These are phyloP conservation scores for Polysphondylium violaceum DNA, from an alignment of 78 protist species.

Conservation along the genomic window DNA sequence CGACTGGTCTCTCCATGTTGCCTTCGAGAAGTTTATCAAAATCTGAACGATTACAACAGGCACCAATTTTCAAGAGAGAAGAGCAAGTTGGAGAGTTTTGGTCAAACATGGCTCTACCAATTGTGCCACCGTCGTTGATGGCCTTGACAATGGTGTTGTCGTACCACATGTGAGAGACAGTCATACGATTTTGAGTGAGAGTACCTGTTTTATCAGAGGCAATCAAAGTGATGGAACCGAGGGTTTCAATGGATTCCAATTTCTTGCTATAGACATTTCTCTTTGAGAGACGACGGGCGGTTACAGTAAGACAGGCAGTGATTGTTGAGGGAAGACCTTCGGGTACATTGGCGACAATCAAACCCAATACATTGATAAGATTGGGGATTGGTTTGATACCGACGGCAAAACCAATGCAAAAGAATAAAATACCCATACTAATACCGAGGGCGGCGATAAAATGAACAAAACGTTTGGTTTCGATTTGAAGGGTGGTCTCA, in stretches of 20 bases:
- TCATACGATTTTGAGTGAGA: slow-evolving; percentile 92
- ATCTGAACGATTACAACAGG: slow-evolving; percentile 63
- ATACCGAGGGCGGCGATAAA: slow-evolving; percentile 45
- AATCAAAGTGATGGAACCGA: slow-evolving; percentile 93
- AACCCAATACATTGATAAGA: slow-evolving; percentile 83
- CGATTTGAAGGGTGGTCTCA: slow-evolving; percentile 90
- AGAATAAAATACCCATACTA: slow-evolving; percentile 65
- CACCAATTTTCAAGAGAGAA: slow-evolving; percentile 23
- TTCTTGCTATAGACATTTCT: slow-evolving; percentile 92
- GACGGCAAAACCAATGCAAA: slow-evolving; percentile 61
- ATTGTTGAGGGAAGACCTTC: slow-evolving; percentile 93
- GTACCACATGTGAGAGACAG: slow-evolving; percentile 83
- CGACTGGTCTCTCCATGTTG: slow-evolving; percentile 66
- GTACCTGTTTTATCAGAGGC: slow-evolving; percentile 98
- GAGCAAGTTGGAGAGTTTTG: slow-evolving; percentile 19
- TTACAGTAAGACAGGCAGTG: slow-evolving; percentile 88
- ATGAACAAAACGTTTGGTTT: slow-evolving; percentile 38
- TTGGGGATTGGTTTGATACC: slow-evolving; percentile 60
- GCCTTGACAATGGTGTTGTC: slow-evolving; percentile 54
- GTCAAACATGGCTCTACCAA: slow-evolving; percentile 45
- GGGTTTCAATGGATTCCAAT: slow-evolving; percentile 94
- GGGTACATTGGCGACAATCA: slow-evolving; percentile 94
- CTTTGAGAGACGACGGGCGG: slow-evolving; percentile 76
- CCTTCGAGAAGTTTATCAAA: slow-evolving; percentile 58
- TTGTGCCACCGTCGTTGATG: slow-evolving; percentile 27